These are phyloP conservation scores for Fragaria iinumae DNA, from an alignment of 306 rosid species.

Conservation along the genomic window DNA sequence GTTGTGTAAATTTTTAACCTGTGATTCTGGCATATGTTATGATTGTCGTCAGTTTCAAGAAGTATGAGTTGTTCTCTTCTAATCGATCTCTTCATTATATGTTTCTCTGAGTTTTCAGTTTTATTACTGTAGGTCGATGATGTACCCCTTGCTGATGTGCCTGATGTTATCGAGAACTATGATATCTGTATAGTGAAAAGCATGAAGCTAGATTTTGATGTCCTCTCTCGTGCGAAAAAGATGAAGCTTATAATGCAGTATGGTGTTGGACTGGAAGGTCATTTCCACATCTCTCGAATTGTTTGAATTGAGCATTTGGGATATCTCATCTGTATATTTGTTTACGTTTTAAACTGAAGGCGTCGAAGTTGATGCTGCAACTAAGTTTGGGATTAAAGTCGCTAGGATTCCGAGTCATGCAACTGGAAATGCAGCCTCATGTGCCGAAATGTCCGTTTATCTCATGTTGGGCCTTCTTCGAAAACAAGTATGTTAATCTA, in stretches of 20 bases:
- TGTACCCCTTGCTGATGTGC: constrained; percentile 63
- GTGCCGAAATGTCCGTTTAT: constrained; percentile 94
- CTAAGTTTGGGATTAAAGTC: constrained; percentile 78
- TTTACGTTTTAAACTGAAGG: constrained; percentile 46
- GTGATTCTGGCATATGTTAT: background rate
- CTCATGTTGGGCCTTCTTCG: constrained; percentile 82
- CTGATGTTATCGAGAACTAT: constrained; percentile 55
- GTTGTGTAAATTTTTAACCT: background rate
- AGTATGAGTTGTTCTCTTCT: background rate
- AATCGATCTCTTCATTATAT: background rate
- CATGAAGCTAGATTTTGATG: constrained; percentile 60
- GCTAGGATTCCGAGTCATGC: constrained; percentile 70
- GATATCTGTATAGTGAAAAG: constrained; percentile 56
- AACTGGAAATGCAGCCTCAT: constrained; percentile 81
- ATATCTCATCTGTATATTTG: background rate
- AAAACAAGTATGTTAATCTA: constrained; percentile 60
- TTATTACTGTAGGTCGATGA: constrained; percentile 62
- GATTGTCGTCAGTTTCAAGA: background rate
- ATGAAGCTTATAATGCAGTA: constrained; percentile 86
- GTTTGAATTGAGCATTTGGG: background rate
- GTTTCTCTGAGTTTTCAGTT: constrained; percentile 5
- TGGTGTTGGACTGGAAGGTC: constrained; percentile 95
- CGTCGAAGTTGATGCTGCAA: constrained; percentile 87
- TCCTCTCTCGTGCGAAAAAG: constrained; percentile 61
- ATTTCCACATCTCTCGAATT: constrained; percentile 16